Percentiles rank a stretch among this genome's conserved stretches.
phyloP scores from a whole-genome alignment of 2,329 filamentous ascomycete species.

The Sarocladium kiliense region DNA sequence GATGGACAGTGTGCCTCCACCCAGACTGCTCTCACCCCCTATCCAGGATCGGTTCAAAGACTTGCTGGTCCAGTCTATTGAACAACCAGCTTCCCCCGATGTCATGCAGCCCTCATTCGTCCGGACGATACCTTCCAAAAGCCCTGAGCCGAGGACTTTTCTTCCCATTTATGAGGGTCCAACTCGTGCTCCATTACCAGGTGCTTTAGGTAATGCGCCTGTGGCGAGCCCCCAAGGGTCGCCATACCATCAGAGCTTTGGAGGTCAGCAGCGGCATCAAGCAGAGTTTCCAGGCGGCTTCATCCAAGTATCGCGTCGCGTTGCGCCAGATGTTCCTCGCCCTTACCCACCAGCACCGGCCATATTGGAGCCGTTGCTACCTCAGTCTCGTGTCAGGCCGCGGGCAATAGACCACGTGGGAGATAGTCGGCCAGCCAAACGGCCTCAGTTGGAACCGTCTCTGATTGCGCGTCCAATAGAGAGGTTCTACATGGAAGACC shows the following conservation, averaged over 20 bases:
- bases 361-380: not conserved
- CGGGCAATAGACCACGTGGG: not conserved
- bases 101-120: slow-evolving; percentile 29
- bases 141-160: slow-evolving; percentile 12
- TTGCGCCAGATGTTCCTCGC: not conserved
- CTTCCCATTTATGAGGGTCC: not conserved
- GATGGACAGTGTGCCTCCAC: not conserved
- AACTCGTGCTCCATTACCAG: not conserved
- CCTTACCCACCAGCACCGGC: not conserved
- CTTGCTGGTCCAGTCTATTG: slow-evolving; percentile 41
- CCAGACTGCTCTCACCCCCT: not conserved
- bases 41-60: slow-evolving; percentile 27
- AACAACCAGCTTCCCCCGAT: slow-evolving; percentile 33
- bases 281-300: slow-evolving; percentile 3
- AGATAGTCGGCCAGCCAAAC: not conserved
- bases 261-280: not conserved
- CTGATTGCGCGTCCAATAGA: not conserved
- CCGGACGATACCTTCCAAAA: slow-evolving; percentile 14
- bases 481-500: slow-evolving; percentile 31
- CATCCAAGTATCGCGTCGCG: slow-evolving; percentile 4
- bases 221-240: not conserved
- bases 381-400: not conserved
- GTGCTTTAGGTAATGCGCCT: not conserved
- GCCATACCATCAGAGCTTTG: not conserved
- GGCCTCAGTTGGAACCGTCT: not conserved